Conservation (phyloP, 768 basidiomycete species). For the Kwoniella botswanensis region DNA sequence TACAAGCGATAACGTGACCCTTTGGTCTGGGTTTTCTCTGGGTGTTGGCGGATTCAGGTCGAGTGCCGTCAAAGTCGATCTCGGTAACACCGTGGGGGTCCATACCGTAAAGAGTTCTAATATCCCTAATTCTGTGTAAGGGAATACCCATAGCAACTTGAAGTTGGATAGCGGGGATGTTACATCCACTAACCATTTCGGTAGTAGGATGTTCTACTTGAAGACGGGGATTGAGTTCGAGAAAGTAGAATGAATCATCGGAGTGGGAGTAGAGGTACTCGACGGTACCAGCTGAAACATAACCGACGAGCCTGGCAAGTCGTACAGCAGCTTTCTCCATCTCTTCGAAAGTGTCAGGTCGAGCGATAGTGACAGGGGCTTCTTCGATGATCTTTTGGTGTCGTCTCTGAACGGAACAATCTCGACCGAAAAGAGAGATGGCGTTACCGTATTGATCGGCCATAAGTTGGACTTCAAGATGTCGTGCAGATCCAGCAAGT, state of each 20-base stretch:
- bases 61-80: conserved; percentile 95
- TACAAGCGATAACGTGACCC: conserved; percentile 97
- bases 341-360: conserved; percentile 85
- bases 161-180: conserved; percentile 94
- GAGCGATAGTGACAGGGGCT: conserved; percentile 97
- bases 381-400: conserved; percentile 99
- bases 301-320: conserved; percentile 97
- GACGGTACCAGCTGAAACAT: conserved; percentile 97
- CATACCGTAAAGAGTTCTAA: conserved; percentile 92
- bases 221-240: conserved; percentile 97
- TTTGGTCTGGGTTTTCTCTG: conserved; percentile 96
- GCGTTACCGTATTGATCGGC: conserved; percentile 99
- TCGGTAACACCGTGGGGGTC: conserved; percentile 84
- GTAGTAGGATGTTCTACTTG: conserved; percentile 99
- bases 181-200: conserved; percentile 99
- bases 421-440: conserved; percentile 97
- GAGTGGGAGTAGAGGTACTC: conserved; percentile 96
- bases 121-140: conserved; percentile 91
- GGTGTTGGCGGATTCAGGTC: conserved; percentile 81
- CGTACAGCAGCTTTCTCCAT: conserved; percentile 99
- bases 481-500: conserved; percentile 94
- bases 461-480: conserved; percentile 95
- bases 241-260: conserved; percentile 94
- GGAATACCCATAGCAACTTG: conserved; percentile 99
- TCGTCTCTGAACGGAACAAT: conserved; percentile 98